Conservation (phyloP, 257 asterid species). For the Eucommia ulmoides region DNA sequence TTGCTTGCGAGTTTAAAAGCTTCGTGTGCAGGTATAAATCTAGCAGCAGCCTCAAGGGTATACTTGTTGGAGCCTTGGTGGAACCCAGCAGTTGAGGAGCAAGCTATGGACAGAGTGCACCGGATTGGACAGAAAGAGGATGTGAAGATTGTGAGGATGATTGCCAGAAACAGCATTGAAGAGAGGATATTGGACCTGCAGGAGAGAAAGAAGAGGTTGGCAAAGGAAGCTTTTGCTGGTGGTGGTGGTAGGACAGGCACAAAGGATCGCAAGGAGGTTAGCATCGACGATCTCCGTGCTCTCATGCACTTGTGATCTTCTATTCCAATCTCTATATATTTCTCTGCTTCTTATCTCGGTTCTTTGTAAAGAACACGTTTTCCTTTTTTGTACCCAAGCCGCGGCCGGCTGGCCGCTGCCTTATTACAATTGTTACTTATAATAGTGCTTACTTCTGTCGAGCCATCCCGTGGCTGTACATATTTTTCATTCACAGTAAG, state of each 20-base stretch:
- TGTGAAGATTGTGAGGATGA: conserved; percentile 65
- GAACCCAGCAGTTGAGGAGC: conserved; percentile 95
- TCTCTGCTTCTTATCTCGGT: too few species aligned
- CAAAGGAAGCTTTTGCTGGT: conserved; percentile 58
- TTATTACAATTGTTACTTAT: too few species aligned
- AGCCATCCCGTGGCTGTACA: too few species aligned
- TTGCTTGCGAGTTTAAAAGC: conserved; percentile 85
- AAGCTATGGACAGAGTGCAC: conserved; percentile 93
- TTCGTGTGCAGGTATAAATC: conserved; percentile 68
- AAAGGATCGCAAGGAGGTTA: conserved; percentile 43
- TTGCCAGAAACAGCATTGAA: conserved; percentile 62
- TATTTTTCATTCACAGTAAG: too few species aligned
- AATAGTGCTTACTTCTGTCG: too few species aligned
- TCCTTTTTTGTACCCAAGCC: too few species aligned
- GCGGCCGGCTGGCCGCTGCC: too few species aligned
- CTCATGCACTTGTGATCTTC: conserved; percentile 47
- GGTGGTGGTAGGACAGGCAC: conserved; percentile 31
- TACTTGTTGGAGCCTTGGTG: conserved; percentile 94
- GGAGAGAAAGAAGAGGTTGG: conserved; percentile 58
- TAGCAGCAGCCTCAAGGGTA: conserved; percentile 71
- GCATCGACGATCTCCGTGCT: conserved; percentile 46
- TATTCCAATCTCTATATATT: too few species aligned
- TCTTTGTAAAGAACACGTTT: too few species aligned
- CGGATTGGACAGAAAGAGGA: conserved; percentile 75
- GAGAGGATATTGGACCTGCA: conserved; percentile 70